Conservation (phyloP, 805 yeast genomes). For the Wickerhamomyces canadensis region DNA sequence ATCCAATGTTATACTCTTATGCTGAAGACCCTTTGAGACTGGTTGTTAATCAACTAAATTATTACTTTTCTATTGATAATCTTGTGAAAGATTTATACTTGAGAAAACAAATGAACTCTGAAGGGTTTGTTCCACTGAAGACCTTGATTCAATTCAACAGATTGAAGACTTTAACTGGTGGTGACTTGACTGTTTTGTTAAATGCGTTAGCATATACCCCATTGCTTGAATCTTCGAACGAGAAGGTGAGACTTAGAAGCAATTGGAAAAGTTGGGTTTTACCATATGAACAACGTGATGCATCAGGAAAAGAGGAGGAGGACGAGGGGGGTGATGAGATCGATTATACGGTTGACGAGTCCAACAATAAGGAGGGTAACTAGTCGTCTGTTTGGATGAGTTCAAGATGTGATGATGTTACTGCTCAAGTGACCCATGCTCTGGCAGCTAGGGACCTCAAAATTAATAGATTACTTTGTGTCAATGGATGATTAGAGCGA, state of each 20-base stretch:
- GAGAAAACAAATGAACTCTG: conserved; percentile 71
- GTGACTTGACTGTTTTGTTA: conserved; percentile 37
- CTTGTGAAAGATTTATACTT: conserved; percentile 76
- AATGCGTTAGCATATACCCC: conserved; percentile 14
- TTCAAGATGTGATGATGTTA: too few species aligned
- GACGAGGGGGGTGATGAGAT: conserved; percentile 13
- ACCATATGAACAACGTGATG: conserved; percentile 41
- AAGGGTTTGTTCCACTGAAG: conserved; percentile 65
- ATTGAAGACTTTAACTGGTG: conserved; percentile 56
- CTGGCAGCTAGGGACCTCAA: too few species aligned
- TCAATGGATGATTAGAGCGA: too few species aligned
- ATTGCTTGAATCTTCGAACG: conserved; percentile 26
- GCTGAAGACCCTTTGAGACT: conserved; percentile 15
- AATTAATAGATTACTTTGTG: too few species aligned
- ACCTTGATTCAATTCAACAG: conserved; percentile 69
- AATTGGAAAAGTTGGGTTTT: conserved; percentile 68
- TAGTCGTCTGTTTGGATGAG: too few species aligned
- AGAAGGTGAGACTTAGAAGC: conserved; percentile 52
- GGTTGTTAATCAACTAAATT: conserved; percentile 64
- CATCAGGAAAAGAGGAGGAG: conserved; percentile 39
- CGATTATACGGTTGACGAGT: too few species aligned
- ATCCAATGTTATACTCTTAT: conserved; percentile 7
- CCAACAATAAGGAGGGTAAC: too few species aligned
- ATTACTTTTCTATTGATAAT: conserved; percentile 86
- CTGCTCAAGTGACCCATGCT: too few species aligned